Conservation (phyloP, 1,284 basidiomycete species). For the Ceratorhiza oryzae-sativae region DNA sequence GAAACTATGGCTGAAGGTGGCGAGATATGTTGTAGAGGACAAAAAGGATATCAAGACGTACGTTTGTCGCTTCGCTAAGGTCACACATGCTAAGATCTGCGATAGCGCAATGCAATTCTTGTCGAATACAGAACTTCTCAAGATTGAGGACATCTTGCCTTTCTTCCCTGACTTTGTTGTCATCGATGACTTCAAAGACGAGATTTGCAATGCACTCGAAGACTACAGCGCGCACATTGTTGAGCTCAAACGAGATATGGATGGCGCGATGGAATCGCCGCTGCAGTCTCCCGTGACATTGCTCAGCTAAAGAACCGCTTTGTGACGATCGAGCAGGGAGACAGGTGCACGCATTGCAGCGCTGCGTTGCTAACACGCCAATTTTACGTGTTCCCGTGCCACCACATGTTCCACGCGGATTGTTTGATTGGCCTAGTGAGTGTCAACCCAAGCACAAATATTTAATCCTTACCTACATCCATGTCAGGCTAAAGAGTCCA, state of each 20-base stretch:
- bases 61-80: slow-evolving; percentile 50
- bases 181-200: slow-evolving; percentile 99
- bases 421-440: slow-evolving; percentile 90
- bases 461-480: slow-evolving; percentile 18
- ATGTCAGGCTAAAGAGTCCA: slow-evolving; percentile 84
- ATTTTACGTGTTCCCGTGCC: slow-evolving; percentile 98
- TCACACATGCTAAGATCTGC: slow-evolving; percentile 13
- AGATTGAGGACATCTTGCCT: slow-evolving; percentile 98
- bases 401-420: slow-evolving; percentile 95
- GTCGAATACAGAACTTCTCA: slow-evolving; percentile 91
- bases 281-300: slow-evolving; percentile 94
- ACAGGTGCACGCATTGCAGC: slow-evolving; percentile 85
- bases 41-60: slow-evolving; percentile 97
- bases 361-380: slow-evolving; percentile 82
- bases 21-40: slow-evolving; percentile 95
- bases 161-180: slow-evolving; percentile 99
- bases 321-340: slow-evolving; percentile 87
- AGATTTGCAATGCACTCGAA: slow-evolving; percentile 96
- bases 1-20: slow-evolving; percentile 98
- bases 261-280: slow-evolving; percentile 89
- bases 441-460: slow-evolving; percentile 37
- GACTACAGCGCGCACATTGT: slow-evolving; percentile 94
- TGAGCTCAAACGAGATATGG: slow-evolving; percentile 91
- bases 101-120: slow-evolving; percentile 93
- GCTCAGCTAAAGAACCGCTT: slow-evolving; percentile 87